Conservation (phyloP, 495 filamentous ascomycete species). For the Sporormia fimetaria region DNA sequence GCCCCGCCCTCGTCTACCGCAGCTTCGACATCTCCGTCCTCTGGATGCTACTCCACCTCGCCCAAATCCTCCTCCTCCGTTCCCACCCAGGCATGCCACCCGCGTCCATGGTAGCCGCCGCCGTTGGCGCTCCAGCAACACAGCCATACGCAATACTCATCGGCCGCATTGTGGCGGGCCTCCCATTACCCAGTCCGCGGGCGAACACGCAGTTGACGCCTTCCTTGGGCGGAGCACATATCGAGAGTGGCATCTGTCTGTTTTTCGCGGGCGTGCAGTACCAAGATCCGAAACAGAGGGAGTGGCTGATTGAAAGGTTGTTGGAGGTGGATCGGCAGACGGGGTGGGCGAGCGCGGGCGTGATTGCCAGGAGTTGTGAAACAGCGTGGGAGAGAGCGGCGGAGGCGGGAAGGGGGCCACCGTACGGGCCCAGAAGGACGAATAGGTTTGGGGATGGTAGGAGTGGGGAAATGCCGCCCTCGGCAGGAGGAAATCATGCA, state of each 20-base stretch:
- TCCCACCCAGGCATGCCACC: conserved; percentile 84
- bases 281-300: conserved; percentile 55
- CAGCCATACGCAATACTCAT: conserved; percentile 58
- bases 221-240: conserved; percentile 65
- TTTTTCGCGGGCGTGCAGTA: conserved; percentile 86
- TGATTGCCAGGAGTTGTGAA: conserved; percentile 76
- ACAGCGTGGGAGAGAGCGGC: conserved; percentile 65
- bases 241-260: conserved; percentile 64
- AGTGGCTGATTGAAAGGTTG: conserved; percentile 62
- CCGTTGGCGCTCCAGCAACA: conserved; percentile 58
- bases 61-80: conserved; percentile 63
- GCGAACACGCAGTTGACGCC: conserved; percentile 49
- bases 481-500: not conserved
- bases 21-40: conserved; percentile 76
- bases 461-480: not conserved
- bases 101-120: conserved; percentile 73
- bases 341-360: conserved; percentile 71
- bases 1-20: conserved; percentile 68
- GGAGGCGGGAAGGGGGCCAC: conserved; percentile 60
- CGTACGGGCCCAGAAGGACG: conserved; percentile 41
- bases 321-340: conserved; percentile 66
- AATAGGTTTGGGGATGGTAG: conserved; percentile 10
- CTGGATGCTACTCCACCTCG: conserved; percentile 75
- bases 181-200: conserved; percentile 35
- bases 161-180: conserved; percentile 68